Evolutionary conservation across 352 stramenopile genomes (phyloP), one percentile per base, ranked within the genome.

Genomic region (Globisporangium viniferum): DNA sequence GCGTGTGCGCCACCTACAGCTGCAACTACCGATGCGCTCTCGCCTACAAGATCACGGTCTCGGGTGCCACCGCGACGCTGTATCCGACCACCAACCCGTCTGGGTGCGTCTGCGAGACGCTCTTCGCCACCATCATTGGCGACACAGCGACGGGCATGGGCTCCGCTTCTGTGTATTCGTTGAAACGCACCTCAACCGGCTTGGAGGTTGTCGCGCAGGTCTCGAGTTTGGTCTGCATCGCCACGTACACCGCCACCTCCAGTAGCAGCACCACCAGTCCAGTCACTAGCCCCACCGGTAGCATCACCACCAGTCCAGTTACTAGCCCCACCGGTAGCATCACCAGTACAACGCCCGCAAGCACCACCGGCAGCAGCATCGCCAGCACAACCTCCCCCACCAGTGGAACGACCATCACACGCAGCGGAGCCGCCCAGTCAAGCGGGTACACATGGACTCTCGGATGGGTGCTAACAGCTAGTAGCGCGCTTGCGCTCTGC

Each of bases 1-100:
- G 18, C 33, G 20, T 22, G 18, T 53, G 57, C 35, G 39, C 33
- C 35, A 15, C 39, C 2, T 22, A 35, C 5, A n/a, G 20, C 35
- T 62, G 57, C 57, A 22, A 53, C 6, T 51, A 36, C 57, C 9
- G 10, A 35, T 62, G 35, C 57, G 29, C 57, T 12, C 33, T 36
- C 18, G 14, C 57, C 31, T 62, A 62, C 57, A 33, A 41, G 57
- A 62, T 62, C 57, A 31, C 57, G 15, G 57, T 62, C 31, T 36
- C 35, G 18, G 35, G 35, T 3, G 5, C 20, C 5, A 51, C 35
- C 12, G n/a, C 12, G 35, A 62, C 57, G 6, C 9, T 62, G 20
- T 31, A 33, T 18, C 57, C 57, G 35, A 48, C 35, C 9, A 46
- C 18, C n/a, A 62, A 62, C 10, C 57, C 57, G 10, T 27, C 9